Evolutionary conservation across 2,329 filamentous ascomycete species (phyloP), one percentile per base, ranked within the genome.

Genomic region (Diaporthe batatas): DNA sequence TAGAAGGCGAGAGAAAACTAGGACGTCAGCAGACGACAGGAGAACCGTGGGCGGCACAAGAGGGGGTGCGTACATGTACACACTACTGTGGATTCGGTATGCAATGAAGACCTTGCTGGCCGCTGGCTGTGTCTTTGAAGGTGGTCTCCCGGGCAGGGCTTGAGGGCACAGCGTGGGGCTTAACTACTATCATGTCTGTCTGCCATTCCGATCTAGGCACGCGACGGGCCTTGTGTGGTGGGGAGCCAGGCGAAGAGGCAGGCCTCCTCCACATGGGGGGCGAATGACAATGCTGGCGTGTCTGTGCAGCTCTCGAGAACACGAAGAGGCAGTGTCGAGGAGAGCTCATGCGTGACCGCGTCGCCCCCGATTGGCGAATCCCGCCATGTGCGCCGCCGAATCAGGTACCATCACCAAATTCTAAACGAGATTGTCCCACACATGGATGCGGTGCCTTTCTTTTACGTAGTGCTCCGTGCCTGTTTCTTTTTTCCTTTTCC

Each of bases 371-470:
- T 62, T 70, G 68, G 68, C 34, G 44, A 62, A 70, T 64, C 68
- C 68, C 23, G 21, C 34, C 7, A 47, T 25, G 21, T 36, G 55
- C 6, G 25, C 57, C 34, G 68, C 68, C 68, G 68, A 53, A 70
- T 70, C 68, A 57, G 68, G 55, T 62, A 70, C 49, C 68, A 10
- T 70, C 58, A 51, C 68, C 34, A 36, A 62, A 62, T 32, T 70
- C 23, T 70, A 70, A 58, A 70, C 68, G 68, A 70, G 47, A 70
- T 70, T 62, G 34, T 67, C 23, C 55, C 29, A 54, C 57, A 18
- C 68, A 70, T 44, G 55, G 55, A 53, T 54, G 44, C 34, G 23
- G 25, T 39, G 67, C 71, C 57, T 55, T 57, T 51, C 39, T 32
- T 39, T 70, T 44, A 44, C 42, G 14, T 44, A 16, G 14, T 18